Base-by-base conservation (phyloP, 768 basidiomycete species). In the Kwoniella sp. region DNA sequence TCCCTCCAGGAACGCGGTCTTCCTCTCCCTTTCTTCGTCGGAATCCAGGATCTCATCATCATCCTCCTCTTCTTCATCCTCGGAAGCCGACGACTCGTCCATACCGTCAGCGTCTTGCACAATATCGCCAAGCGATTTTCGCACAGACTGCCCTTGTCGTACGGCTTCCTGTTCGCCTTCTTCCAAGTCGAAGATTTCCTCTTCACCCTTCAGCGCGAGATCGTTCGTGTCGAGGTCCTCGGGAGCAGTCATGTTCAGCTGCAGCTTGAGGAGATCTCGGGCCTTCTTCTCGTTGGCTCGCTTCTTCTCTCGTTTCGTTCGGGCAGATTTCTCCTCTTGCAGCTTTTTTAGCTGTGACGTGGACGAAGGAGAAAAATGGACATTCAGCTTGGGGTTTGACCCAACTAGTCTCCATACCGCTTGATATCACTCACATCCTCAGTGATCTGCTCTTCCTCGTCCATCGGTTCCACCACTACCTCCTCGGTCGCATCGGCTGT, bases 241-340 rank as follows among this genome's bases (percentile, higher is more conserved):
- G n/a, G 96, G 96, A 22, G 93, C 92, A 13, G 90, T 91, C 96
- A 99, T 99, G 76, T 91, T 89, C 52, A 98, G 85, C 78, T 98
- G 96, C 87, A 98, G 90, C 58, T 94, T 89, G 76, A 92, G 91
- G 45, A 98, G 88, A 0, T 92, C 91, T 69, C 89, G 87, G 29
- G 86, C 84, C 82, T 90, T 92, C 75, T 90, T 84, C 82, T 98
- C 96, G 81, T 97, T 97, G 1, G 89, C 87, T 37, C 88, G 86
- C 59, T 93, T 86, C 58, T 90, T 86, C 71, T 92, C 90, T 8
- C 90, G 89, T 79, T 92, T 93, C 45, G 85, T 79, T 53, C 88
- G 87, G 29, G 88, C 86, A 48, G 67, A 45, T 85, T 84, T 30
- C 86, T 88, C 81, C 92, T 93, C 84, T 67, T 92, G 91, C 15